Conservation (phyloP, 2,329 filamentous ascomycete species). For the Coniochaeta prunicola region DNA sequence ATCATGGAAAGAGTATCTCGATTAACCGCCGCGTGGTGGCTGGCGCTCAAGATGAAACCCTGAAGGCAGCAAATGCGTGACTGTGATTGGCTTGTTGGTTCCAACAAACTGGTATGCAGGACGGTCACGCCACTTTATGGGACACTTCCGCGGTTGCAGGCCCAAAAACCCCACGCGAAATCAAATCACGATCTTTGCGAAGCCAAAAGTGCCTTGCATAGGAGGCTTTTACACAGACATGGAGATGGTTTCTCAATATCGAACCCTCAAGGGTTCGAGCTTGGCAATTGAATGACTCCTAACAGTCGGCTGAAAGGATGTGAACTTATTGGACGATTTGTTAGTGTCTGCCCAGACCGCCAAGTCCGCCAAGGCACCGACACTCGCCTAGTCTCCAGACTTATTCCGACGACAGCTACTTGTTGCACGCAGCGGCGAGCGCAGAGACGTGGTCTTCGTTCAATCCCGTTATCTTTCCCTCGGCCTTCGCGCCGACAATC, state of each 20-base stretch:
- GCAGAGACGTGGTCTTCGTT: constrained; percentile 17
- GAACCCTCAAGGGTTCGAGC: too few species aligned
- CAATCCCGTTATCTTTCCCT: constrained; percentile 29
- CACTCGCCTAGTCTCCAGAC: background rate
- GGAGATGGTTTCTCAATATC: too few species aligned
- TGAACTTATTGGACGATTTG: background rate
- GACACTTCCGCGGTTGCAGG: background rate
- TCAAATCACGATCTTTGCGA: too few species aligned
- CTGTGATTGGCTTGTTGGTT: constrained; percentile 3
- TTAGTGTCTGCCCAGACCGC: background rate
- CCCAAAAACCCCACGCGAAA: too few species aligned
- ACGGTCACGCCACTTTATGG: background rate
- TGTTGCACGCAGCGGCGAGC: background rate
- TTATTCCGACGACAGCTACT: background rate
- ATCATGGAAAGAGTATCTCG: background rate
- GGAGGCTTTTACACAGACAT: background rate
- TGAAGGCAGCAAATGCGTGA: background rate
- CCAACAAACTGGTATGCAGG: background rate
- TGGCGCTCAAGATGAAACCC: background rate
- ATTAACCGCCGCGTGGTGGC: background rate
- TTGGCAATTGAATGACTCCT: background rate
- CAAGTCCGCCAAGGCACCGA: background rate
- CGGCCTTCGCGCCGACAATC: constrained; percentile 31
- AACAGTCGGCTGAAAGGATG: background rate
- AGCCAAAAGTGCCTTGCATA: background rate